Conservation (phyloP, 352 stramenopile genomes). For the Phytophthora kernoviae region DNA sequence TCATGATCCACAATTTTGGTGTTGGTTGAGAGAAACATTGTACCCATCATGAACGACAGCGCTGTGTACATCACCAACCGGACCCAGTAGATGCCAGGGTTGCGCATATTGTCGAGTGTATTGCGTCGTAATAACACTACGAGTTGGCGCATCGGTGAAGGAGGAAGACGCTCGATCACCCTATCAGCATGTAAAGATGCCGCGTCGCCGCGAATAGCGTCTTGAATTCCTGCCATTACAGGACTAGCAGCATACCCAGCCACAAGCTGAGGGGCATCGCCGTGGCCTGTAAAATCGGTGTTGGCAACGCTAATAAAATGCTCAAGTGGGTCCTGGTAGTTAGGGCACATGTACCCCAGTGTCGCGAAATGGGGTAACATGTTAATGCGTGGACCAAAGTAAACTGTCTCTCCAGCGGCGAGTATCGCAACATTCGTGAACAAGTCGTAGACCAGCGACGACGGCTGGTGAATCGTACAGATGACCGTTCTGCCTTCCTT, state of each 20-base stretch:
- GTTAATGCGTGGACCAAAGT: constrained; percentile 77
- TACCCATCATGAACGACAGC: constrained; percentile 70
- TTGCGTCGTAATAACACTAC: constrained; percentile 57
- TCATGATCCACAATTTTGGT: constrained; percentile 24
- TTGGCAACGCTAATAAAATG: constrained; percentile 71
- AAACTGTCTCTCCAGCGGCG: constrained; percentile 84
- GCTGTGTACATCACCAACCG: constrained; percentile 79
- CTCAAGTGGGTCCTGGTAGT: constrained; percentile 65
- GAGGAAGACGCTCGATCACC: constrained; percentile 30
- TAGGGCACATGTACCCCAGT: constrained; percentile 53
- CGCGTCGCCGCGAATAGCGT: constrained; percentile 11
- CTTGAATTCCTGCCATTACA: constrained; percentile 5
- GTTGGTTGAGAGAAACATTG: constrained; percentile 64
- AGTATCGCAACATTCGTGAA: constrained; percentile 71
- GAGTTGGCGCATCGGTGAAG: constrained; percentile 52
- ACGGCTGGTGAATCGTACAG: constrained; percentile 88
- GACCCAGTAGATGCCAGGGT: constrained; percentile 77
- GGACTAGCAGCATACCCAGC: constrained; percentile 18
- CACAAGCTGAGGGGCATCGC: constrained; percentile 18
- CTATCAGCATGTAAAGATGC: constrained; percentile 6
- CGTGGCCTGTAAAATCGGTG: constrained; percentile 48
- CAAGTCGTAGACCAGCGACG: constrained; percentile 58
- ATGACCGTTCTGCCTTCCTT: constrained; percentile 78
- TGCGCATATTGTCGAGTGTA: constrained; percentile 64
- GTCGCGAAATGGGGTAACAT: constrained; percentile 50